Percentiles rank a stretch among this genome's conserved stretches.
Evolutionary conservation across 805 yeast species (phyloP).

Genomic region (Cyberlindnera xishuangbannaensis): DNA sequence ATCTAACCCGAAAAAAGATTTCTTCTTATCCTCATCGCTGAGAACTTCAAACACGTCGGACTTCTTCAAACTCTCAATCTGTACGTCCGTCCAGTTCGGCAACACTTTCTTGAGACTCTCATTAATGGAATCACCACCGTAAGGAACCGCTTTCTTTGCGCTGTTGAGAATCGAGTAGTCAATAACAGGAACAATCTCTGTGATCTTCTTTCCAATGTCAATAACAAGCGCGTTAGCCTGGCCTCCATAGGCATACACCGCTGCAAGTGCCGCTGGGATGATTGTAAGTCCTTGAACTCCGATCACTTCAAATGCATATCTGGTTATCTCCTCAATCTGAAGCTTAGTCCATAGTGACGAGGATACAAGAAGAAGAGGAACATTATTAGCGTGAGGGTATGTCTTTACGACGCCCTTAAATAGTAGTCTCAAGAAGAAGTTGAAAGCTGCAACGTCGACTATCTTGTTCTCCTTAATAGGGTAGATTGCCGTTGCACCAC

Average conservation of each 20-base stretch:
- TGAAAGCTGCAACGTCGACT: slow-evolving; percentile 62
- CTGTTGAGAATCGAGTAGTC: slow-evolving; percentile 60
- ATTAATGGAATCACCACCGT: slow-evolving; percentile 68
- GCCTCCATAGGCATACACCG: slow-evolving; percentile 68
- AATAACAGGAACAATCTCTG: slow-evolving; percentile 75
- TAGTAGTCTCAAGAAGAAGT: slow-evolving; percentile 45
- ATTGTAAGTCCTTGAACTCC: slow-evolving; percentile 69
- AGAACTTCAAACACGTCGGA: slow-evolving; percentile 78
- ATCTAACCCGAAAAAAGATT: slow-evolving; percentile 56
- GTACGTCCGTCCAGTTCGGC: slow-evolving; percentile 50
- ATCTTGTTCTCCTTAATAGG: slow-evolving; percentile 68
- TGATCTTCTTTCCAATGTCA: slow-evolving; percentile 71
- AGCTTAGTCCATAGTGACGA: slow-evolving; percentile 65
- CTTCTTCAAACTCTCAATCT: slow-evolving; percentile 68
- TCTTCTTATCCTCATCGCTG: slow-evolving; percentile 56
- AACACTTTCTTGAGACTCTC: slow-evolving; percentile 43
- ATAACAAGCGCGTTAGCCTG: slow-evolving; percentile 65
- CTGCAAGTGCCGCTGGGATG: slow-evolving; percentile 60
- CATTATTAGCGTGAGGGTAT: slow-evolving; percentile 33
- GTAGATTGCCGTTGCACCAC: slow-evolving; percentile 38
- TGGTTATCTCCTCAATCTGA: slow-evolving; percentile 64
- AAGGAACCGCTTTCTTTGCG: slow-evolving; percentile 41
- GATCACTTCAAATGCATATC: slow-evolving; percentile 67
- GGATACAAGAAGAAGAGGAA: slow-evolving; percentile 66
- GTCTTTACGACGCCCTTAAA: slow-evolving; percentile 39